These are phyloP conservation scores for Leccinellum albellum DNA, from an alignment of 768 basidiomycete species.

Conservation along the genomic window DNA sequence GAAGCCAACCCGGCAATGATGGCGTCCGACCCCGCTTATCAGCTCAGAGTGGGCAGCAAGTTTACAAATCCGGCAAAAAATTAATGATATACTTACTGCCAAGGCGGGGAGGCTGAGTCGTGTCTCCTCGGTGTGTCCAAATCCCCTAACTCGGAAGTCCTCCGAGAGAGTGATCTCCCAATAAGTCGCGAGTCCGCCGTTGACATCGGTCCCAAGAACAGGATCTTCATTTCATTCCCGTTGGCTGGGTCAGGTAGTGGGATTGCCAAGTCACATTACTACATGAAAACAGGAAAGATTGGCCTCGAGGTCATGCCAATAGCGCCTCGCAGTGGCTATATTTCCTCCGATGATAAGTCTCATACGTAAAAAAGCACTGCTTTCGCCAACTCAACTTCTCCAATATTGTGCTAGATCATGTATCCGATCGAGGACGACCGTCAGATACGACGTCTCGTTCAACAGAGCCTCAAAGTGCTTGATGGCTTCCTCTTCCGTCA, in stretches of 20 bases:
- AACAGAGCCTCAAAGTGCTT: slow-evolving; percentile 92
- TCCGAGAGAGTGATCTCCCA: neutral
- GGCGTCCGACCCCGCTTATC: neutral
- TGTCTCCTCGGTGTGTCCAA: neutral
- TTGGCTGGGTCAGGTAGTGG: neutral
- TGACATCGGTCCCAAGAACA: neutral
- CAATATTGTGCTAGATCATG: slow-evolving; percentile 90
- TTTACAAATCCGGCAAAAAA: neutral
- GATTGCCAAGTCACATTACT: neutral
- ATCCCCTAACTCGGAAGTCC: neutral
- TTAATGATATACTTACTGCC: neutral
- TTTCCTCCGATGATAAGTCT: neutral
- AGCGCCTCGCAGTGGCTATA: neutral
- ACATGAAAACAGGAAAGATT: neutral
- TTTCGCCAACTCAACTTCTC: slow-evolving; percentile 50
- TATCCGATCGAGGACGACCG: slow-evolving; percentile 89
- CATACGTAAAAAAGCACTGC: slow-evolving; percentile 3
- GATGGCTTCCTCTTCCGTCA: slow-evolving; percentile 96
- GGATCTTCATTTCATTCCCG: neutral
- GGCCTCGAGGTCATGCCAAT: neutral
- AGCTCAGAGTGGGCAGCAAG: neutral
- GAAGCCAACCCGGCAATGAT: neutral
- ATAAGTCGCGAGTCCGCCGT: neutral
- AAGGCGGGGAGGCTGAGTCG: neutral
- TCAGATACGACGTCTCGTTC: slow-evolving; percentile 93